Conservation (phyloP, 805 yeast genomes). For the Metschnikowia lochheadii region DNA sequence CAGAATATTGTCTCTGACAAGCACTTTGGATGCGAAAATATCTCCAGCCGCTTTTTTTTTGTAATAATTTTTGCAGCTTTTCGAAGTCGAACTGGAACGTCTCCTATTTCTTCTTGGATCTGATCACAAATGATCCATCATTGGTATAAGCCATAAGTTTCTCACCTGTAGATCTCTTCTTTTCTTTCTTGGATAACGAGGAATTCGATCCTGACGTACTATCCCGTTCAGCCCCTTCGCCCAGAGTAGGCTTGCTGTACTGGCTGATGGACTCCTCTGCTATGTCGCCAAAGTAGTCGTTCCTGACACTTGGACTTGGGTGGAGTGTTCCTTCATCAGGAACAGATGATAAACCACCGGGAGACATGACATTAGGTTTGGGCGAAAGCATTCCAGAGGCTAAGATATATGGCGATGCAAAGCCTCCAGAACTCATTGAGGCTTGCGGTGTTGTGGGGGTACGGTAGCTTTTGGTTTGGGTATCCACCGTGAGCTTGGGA, state of each 20-base stretch:
- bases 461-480: conserved; percentile 20
- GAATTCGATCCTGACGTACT: conserved; percentile 4
- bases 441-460: conserved; percentile 40
- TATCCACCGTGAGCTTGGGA: conserved; percentile 34
- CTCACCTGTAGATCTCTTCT: conserved; percentile 17
- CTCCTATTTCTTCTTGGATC: conserved; percentile 23
- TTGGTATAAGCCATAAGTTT: conserved; percentile 40
- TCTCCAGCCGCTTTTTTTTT: too few relatives aligned
- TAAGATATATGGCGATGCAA: conserved; percentile 64
- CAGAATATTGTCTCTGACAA: neutral
- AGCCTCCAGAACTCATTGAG: conserved; percentile 37
- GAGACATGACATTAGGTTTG: conserved; percentile 19
- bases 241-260: neutral
- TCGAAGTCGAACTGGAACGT: too few relatives aligned
- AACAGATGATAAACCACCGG: conserved; percentile 2
- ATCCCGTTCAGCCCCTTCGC: neutral
- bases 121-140: conserved; percentile 38
- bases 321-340: conserved; percentile 9
- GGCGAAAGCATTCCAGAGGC: conserved; percentile 63
- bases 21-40: too few relatives aligned
- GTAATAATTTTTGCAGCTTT: too few relatives aligned
- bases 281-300: conserved; percentile 13
- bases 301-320: conserved; percentile 5
- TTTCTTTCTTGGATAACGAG: conserved; percentile 2
- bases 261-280: conserved; percentile 2